phyloP scores from a whole-genome alignment of 2,329 filamentous ascomycete species.

The Pleomassaria siparia region DNA sequence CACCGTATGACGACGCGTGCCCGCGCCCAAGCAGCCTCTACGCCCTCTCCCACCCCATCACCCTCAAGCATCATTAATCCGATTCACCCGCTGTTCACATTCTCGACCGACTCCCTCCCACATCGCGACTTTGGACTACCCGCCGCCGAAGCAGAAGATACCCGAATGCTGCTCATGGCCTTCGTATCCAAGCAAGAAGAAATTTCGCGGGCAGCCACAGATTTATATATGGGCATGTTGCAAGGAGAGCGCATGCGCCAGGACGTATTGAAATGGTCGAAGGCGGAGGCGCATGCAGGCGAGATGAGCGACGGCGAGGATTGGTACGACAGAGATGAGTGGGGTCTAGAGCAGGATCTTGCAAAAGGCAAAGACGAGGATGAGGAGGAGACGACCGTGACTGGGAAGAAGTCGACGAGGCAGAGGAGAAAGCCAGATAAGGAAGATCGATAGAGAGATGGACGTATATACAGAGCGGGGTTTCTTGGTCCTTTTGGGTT shows the following conservation, averaged over 20 bases:
- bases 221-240: conserved; percentile 70
- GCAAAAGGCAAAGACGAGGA: conserved; percentile 85
- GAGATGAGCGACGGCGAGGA: conserved; percentile 89
- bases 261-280: conserved; percentile 72
- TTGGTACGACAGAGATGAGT: conserved; percentile 83
- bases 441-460: conserved; percentile 31
- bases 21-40: conserved; percentile 50
- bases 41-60: conserved; percentile 46
- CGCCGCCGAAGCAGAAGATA: conserved; percentile 73
- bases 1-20: conserved; percentile 60
- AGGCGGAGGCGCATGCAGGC: conserved; percentile 73
- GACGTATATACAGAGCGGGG: not conserved
- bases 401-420: conserved; percentile 53
- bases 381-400: conserved; percentile 60
- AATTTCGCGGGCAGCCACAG: conserved; percentile 69
- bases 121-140: conserved; percentile 74
- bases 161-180: conserved; percentile 70
- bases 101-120: conserved; percentile 62
- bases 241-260: conserved; percentile 71
- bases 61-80: conserved; percentile 54
- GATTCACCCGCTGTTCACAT: conserved; percentile 74
- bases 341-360: conserved; percentile 71
- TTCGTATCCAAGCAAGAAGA: conserved; percentile 88
- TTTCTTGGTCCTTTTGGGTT: not conserved
- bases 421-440: conserved; percentile 40